These are phyloP conservation scores for Pichia sp. DNA, from an alignment of 1,139 yeast species.

Conservation along the genomic window DNA sequence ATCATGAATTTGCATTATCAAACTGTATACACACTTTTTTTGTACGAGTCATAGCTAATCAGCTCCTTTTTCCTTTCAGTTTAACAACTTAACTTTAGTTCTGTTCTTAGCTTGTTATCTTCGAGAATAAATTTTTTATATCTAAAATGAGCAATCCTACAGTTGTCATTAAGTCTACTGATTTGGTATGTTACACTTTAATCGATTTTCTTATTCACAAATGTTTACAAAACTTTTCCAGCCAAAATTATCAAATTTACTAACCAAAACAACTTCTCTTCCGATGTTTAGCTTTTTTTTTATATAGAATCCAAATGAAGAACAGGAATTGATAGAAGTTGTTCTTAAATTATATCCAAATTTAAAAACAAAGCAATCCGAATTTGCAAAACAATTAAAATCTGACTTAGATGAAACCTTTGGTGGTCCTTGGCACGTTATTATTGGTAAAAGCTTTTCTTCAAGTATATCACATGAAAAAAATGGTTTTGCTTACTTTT, in stretches of 20 bases:
- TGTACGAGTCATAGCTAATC: too few species aligned
- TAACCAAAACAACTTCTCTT: not conserved
- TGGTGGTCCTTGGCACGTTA: slow-evolving; percentile 92
- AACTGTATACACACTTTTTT: too few species aligned
- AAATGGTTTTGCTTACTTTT: slow-evolving; percentile 79
- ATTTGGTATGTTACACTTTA: slow-evolving; percentile 5
- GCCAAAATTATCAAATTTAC: not conserved
- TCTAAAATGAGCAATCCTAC: not conserved
- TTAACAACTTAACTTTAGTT: not conserved
- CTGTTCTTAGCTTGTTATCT: not conserved
- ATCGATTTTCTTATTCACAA: too few species aligned
- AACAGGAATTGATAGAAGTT: slow-evolving; percentile 52
- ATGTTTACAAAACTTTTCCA: too few species aligned
- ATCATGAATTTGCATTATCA: too few species aligned
- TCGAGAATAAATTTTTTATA: not conserved
- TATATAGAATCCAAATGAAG: slow-evolving; percentile 47
- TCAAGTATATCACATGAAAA: slow-evolving; percentile 84
- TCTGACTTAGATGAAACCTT: slow-evolving; percentile 56
- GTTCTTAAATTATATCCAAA: slow-evolving; percentile 47
- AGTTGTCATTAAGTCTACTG: slow-evolving; percentile 4
- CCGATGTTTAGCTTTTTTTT: not conserved
- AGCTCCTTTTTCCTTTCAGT: not conserved
- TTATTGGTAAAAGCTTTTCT: slow-evolving; percentile 91
- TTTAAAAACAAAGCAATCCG: slow-evolving; percentile 49
- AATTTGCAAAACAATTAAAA: slow-evolving; percentile 77